Evolutionary conservation across 768 basidiomycete genomes (phyloP), one percentile per base, ranked within the genome.

Genomic region (Mrakia blollopis): DNA sequence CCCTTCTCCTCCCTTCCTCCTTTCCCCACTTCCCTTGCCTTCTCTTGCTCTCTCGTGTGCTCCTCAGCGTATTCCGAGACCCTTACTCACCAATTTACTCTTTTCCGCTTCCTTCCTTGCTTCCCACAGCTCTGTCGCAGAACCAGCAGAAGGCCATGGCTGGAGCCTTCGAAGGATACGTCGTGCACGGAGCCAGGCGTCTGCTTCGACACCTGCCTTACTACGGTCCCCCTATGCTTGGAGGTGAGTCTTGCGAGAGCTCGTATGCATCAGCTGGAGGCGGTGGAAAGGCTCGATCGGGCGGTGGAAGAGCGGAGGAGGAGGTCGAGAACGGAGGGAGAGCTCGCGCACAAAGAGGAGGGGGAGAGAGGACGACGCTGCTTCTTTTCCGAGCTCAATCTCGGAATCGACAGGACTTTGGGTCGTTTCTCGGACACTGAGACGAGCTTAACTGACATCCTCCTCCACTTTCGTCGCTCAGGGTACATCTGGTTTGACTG

Each of bases 131-230:
- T 57, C 70, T 76, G 65, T 76, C 75, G 25, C 75, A 76, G 52
- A 70, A 70, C 75, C 47, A 71, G 69, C 28, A 52, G 37, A 44
- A 47, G 47, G 67, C 75, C 39, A 76, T 76, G 75, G 23, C 5
- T 21, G 75, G 75, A 21, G 75, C 75, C 10, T 52, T 76, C 52
- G 50, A 69, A 52, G 75, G 75, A 32, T 76, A 76, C 75, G 7
- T 76, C 65, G 21, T 76, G 54, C 75, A 76, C 65, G 75, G 75
- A 52, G 41, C 69, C n/a, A 67, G 35, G 63, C 54, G 75, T 50
- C 13, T 76, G 35, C 23, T 30, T n/a, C n/a, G 32, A 47, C 44
- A 76, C 47, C 52, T 68, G 37, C 67, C 75, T 69, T 76, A 76
- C 75, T 70, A 28, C 25, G 62, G 37, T 16, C 67, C 75, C 39